These are phyloP conservation scores for Rhizomucor pusillus DNA, from an alignment of 371 early-diverging fungal species.

Conservation along the genomic window DNA sequence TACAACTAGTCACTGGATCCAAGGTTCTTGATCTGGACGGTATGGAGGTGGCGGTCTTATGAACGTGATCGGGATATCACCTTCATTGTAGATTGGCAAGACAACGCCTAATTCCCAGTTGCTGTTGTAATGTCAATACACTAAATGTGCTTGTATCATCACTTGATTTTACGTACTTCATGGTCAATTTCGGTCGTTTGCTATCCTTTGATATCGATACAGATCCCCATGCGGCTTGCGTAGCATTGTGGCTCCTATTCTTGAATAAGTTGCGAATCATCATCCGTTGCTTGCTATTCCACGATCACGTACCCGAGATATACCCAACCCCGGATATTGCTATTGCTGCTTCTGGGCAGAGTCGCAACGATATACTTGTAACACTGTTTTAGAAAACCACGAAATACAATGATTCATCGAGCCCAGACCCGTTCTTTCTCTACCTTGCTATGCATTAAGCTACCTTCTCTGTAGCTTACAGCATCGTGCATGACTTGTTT, in stretches of 20 bases:
- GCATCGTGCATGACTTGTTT: slow-evolving; percentile 41
- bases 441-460: slow-evolving; percentile 50
- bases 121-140: slow-evolving; percentile 13
- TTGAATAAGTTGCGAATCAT: not conserved
- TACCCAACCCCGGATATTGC: slow-evolving; percentile 32
- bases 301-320: slow-evolving; percentile 33
- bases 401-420: no score
- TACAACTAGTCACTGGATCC: no score
- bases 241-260: slow-evolving; percentile 46
- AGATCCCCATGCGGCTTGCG: slow-evolving; percentile 43
- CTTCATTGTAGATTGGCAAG: slow-evolving; percentile 27
- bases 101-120: slow-evolving; percentile 53
- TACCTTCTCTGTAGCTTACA: slow-evolving; percentile 39
- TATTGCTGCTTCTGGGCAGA: slow-evolving; percentile 8
- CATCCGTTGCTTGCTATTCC: not conserved
- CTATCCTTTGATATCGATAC: slow-evolving; percentile 18
- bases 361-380: slow-evolving; percentile 43
- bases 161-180: slow-evolving; percentile 23
- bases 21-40: slow-evolving; percentile 27
- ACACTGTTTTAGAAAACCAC: not conserved
- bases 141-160: not conserved
- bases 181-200: slow-evolving; percentile 32
- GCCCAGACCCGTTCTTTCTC: not conserved
- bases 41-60: slow-evolving; percentile 38
- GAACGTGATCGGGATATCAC: slow-evolving; percentile 34